Conservation (phyloP, 352 stramenopile species). For the Phytophthora sansomeana region DNA sequence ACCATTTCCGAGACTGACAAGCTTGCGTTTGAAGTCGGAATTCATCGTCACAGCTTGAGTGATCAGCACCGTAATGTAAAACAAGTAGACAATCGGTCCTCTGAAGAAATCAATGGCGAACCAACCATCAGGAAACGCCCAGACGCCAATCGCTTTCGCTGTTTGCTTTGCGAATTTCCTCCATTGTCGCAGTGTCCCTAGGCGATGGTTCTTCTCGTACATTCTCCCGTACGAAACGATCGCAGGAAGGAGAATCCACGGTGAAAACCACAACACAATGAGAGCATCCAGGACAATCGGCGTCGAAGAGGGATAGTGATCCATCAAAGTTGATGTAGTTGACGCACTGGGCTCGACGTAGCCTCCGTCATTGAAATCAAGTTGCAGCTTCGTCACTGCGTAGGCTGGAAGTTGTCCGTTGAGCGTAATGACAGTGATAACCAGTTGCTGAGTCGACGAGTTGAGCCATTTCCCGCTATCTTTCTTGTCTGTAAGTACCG, state of each 20-base stretch:
- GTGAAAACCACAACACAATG: constrained; percentile 35
- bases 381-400: constrained; percentile 39
- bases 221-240: constrained; percentile 22
- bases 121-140: constrained; percentile 44
- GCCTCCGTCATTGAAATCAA: constrained; percentile 50
- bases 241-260: constrained; percentile 28
- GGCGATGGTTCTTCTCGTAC: constrained; percentile 20
- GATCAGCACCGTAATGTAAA: constrained; percentile 56
- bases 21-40: constrained; percentile 47
- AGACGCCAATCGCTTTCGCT: constrained; percentile 39
- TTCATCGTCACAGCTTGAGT: constrained; percentile 49
- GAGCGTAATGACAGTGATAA: constrained; percentile 54
- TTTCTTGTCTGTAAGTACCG: constrained; percentile 35
- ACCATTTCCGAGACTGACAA: constrained; percentile 45
- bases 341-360: constrained; percentile 37
- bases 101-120: constrained; percentile 37
- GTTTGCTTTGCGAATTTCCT: constrained; percentile 30
- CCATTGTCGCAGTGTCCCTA: constrained; percentile 4
- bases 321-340: constrained; percentile 34
- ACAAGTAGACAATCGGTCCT: constrained; percentile 35
- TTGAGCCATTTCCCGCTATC: constrained; percentile 41
- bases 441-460: constrained; percentile 40
- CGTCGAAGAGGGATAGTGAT: constrained; percentile 26
- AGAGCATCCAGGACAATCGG: constrained; percentile 30
- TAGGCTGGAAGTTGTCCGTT: constrained; percentile 55